These are phyloP conservation scores for Cytospora paraplurivora DNA, from an alignment of 2,329 filamentous ascomycete genomes.

Conservation along the genomic window DNA sequence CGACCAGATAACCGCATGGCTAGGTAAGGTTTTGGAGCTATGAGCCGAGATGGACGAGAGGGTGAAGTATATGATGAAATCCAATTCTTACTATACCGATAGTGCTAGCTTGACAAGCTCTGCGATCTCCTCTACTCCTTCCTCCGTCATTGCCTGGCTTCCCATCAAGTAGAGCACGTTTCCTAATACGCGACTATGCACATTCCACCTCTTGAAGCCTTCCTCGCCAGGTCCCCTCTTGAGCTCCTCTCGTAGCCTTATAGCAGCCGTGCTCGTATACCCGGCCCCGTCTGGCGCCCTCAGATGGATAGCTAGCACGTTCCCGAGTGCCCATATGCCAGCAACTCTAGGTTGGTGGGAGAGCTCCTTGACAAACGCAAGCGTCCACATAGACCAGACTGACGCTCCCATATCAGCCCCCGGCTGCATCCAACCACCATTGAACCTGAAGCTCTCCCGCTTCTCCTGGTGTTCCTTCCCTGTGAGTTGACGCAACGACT, in stretches of 20 bases:
- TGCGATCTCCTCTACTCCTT: conserved; percentile 36
- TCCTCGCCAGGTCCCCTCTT: conserved; percentile 31
- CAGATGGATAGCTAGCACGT: conserved; percentile 55
- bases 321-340: conserved; percentile 1
- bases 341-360: not conserved
- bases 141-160: conserved; percentile 42
- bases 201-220: conserved; percentile 47
- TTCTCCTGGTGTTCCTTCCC: conserved; percentile 62
- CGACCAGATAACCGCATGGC: too few species aligned
- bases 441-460: conserved; percentile 37
- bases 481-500: conserved; percentile 62
- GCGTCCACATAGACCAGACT: conserved; percentile 29
- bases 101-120: not conserved
- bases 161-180: conserved; percentile 63
- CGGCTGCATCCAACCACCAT: conserved; percentile 37
- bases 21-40: too few species aligned
- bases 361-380: not conserved
- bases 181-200: conserved; percentile 57
- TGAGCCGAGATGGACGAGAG: too few species aligned
- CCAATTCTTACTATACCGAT: not conserved
- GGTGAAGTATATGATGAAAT: too few species aligned
- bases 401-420: not conserved
- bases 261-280: conserved; percentile 51
- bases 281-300: conserved; percentile 45
- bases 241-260: conserved; percentile 44